Evolutionary conservation across 768 basidiomycete genomes (phyloP).

Genomic region (Piloderma croceum): DNA sequence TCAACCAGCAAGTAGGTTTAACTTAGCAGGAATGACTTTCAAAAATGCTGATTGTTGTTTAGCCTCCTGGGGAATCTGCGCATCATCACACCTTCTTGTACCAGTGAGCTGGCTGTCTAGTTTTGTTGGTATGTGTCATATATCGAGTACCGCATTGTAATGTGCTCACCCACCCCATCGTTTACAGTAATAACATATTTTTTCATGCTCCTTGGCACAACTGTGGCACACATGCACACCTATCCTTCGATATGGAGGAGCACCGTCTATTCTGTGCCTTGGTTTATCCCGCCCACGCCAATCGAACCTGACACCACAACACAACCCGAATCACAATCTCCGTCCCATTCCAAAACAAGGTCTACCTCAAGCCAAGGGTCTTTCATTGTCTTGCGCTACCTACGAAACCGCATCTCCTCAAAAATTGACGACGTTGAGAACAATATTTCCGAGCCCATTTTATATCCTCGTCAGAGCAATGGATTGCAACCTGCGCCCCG

Average conservation of each 20-base stretch:
- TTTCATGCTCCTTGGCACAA: constrained; percentile 43
- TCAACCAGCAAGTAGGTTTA: constrained; percentile 28
- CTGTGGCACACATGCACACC: constrained; percentile 38
- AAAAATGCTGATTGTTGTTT: constrained; percentile 4
- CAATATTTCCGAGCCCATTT: too few relatives aligned
- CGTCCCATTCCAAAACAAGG: constrained; percentile 6
- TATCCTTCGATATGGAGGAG: constrained; percentile 48
- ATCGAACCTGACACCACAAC: constrained; percentile 1
- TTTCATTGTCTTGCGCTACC: too few relatives aligned
- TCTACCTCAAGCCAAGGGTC: too few relatives aligned
- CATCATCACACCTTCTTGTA: constrained; percentile 42
- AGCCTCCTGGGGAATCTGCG: constrained; percentile 41
- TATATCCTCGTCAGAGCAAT: too few relatives aligned
- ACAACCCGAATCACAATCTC: constrained; percentile 7
- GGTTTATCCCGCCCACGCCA: constrained; percentile 43
- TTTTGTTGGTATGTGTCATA: constrained; percentile 37
- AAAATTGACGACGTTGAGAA: too few relatives aligned
- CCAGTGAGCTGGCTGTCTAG: constrained; percentile 45
- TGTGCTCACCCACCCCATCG: too few relatives aligned
- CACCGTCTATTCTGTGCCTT: constrained; percentile 47
- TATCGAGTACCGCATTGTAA: not conserved
- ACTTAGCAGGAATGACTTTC: not conserved
- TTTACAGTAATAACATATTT: constrained; percentile 51
- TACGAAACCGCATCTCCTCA: too few relatives aligned
- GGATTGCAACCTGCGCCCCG: too few relatives aligned